phyloP scores from a whole-genome alignment of 1,139 yeast genomes.

The Blastobotrys indianensis region DNA sequence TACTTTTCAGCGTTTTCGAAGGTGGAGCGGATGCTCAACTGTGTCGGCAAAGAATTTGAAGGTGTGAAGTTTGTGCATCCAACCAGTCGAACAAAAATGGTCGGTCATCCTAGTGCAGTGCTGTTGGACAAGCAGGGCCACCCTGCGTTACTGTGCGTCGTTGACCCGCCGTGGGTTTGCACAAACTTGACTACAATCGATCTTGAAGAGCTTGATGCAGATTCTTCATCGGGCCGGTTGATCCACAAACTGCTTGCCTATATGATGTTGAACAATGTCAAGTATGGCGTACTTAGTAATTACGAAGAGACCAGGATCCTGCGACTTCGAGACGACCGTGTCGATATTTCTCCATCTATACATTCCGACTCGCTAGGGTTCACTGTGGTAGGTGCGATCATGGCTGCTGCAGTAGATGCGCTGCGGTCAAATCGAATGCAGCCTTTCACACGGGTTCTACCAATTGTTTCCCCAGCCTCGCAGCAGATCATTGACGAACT shows the following conservation, averaged over 20 bases:
- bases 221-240: not conserved
- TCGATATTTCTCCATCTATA: not conserved
- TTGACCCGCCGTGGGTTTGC: slow-evolving; percentile 6
- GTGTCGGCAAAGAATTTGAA: not conserved
- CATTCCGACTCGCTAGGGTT: not conserved
- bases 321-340: not conserved
- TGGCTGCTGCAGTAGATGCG: not conserved
- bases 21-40: slow-evolving; percentile 1
- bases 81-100: not conserved
- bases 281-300: slow-evolving; percentile 2
- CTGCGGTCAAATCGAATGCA: too few relatives aligned
- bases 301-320: slow-evolving; percentile 2
- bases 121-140: not conserved
- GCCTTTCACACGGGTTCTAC: not conserved
- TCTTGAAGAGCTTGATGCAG: not conserved
- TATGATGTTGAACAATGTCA: slow-evolving; percentile 2
- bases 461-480: not conserved
- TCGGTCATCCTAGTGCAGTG: slow-evolving; percentile 7
- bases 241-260: slow-evolving; percentile 2
- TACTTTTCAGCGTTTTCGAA: slow-evolving; percentile 2
- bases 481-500: not conserved
- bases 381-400: slow-evolving; percentile 4
- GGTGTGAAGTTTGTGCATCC: slow-evolving; percentile 4
- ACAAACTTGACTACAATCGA: not conserved
- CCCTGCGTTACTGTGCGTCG: not conserved